Evolutionary conservation across 768 basidiomycete species (phyloP).

Genomic region (Tephrocybe sp.): DNA sequence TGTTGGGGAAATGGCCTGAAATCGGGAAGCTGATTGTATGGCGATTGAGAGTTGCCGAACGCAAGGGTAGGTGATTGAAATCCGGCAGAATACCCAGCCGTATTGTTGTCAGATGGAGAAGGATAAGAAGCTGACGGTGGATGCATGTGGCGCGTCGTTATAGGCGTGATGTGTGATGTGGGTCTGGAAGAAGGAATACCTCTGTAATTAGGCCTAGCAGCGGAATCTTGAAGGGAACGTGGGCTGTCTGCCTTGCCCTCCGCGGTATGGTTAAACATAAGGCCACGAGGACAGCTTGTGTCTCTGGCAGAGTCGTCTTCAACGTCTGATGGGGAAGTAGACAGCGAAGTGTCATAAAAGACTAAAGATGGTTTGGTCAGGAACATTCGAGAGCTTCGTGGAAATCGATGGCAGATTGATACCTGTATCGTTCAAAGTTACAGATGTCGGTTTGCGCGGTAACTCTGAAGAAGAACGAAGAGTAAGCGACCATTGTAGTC

Average conservation of each 20-base stretch:
- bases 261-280: slow-evolving; percentile 25
- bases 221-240: slow-evolving; percentile 21
- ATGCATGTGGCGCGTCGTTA: slow-evolving; percentile 16
- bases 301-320: slow-evolving; percentile 10
- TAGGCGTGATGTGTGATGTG: slow-evolving; percentile 12
- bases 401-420: slow-evolving; percentile 22
- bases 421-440: slow-evolving; percentile 19
- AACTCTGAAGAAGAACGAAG: slow-evolving; percentile 20
- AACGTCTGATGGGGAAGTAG: slow-evolving; percentile 16
- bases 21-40: slow-evolving; percentile 30
- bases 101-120: slow-evolving; percentile 18
- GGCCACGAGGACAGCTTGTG: slow-evolving; percentile 13
- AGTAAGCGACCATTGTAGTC: slow-evolving; percentile 10
- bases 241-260: slow-evolving; percentile 21
- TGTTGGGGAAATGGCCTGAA: slow-evolving; percentile 43
- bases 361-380: slow-evolving; percentile 15
- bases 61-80: slow-evolving; percentile 23
- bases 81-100: slow-evolving; percentile 11
- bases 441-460: slow-evolving; percentile 5
- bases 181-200: slow-evolving; percentile 23
- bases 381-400: slow-evolving; percentile 14
- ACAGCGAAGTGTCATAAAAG: slow-evolving; percentile 24
- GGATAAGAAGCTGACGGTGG: slow-evolving; percentile 12
- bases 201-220: slow-evolving; percentile 20
- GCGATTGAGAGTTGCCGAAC: slow-evolving; percentile 23